Evolutionary conservation across 1,284 basidiomycete genomes (phyloP), one percentile per base, ranked within the genome.

Genomic region (Trametes hirsuta): DNA sequence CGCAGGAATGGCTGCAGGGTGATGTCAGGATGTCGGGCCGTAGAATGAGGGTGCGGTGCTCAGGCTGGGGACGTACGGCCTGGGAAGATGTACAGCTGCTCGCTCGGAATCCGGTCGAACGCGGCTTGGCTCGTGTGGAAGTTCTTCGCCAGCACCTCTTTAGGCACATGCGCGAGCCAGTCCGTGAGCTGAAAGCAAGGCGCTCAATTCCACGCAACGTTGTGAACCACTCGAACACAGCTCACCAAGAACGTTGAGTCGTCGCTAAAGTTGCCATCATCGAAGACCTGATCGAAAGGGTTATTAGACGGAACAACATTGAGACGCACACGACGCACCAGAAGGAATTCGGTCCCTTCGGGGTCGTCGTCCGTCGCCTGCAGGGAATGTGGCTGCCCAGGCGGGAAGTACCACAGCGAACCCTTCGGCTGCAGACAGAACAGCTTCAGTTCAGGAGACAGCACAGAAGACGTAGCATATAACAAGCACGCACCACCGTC

Each of bases 271-370:
- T 64, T 66, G 35, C 78, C 79, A 58, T 74, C 70, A 64, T 77
- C 74, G 55, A 77, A 77, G 9, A 76, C 72, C 74, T 75, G 62
- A 15, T 3, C 40, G 39, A 21, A 9, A 21, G 36, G 4, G 37
- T 47, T 22, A 30, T 18, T 18, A 30, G 5, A 30, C 30, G 8
- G 8, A 30, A 30, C 30, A 30, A 30, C 8, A 30, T 5, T 30
- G 30, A 8, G 8, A 30, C 39, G n/a, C 40, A 63, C 36, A 58
- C 22, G 54, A 63, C 81, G 65, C 51, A 89, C 87, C 66, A 93
- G 76, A 37, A 91, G 73, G 71, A 91, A 91, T 71, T 92, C 89
- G 9, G 83, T 76, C 2, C 88, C 89, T 1, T 83, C 82, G 8
- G 80, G 75, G 46, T 79, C 72, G 53, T 84, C 82, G 24, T 72